Evolutionary conservation across 2,329 filamentous ascomycete species (phyloP).

Genomic region (Proliferodiscus dingleyae): DNA sequence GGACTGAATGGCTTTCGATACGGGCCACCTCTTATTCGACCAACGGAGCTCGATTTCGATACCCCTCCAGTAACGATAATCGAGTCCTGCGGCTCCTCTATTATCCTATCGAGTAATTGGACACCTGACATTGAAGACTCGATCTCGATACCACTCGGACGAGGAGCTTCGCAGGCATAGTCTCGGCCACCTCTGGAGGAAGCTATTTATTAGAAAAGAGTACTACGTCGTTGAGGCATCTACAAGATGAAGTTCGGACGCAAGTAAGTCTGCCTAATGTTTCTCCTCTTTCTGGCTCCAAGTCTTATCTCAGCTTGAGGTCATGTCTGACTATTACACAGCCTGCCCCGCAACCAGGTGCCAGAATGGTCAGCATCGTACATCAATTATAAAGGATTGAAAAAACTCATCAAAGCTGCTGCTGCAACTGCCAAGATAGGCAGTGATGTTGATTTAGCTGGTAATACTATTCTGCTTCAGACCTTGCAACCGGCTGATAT

Average conservation of each 20-base stretch:
- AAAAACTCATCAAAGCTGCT: constrained; percentile 86
- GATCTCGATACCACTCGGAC: too few species aligned
- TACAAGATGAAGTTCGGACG: constrained; percentile 64
- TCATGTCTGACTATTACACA: constrained; percentile 27
- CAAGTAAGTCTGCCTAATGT: constrained; percentile 43
- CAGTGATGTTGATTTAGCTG: constrained; percentile 80
- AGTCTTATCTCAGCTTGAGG: constrained; percentile 17
- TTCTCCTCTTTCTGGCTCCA: background rate
- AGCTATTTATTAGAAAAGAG: too few species aligned
- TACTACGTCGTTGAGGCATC: too few species aligned
- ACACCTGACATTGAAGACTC: too few species aligned
- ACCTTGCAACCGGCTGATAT: constrained; percentile 31
- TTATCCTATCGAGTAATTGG: too few species aligned
- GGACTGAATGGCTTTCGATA: constrained; percentile 27
- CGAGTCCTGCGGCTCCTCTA: too few species aligned
- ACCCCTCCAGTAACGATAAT: constrained; percentile 17
- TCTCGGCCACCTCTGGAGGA: too few species aligned
- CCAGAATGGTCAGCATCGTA: constrained; percentile 81
- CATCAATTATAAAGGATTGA: constrained; percentile 87
- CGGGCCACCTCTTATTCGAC: constrained; percentile 21
- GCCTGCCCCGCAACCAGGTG: constrained; percentile 75
- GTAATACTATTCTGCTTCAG: constrained; percentile 50
- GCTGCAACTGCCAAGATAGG: constrained; percentile 61
- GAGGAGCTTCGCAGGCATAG: too few species aligned
- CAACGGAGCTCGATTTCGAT: constrained; percentile 26